Evolutionary conservation across 2,329 filamentous ascomycete species (phyloP), one percentile per base, ranked within the genome.

Genomic region (Hyphodiscus sp.): DNA sequence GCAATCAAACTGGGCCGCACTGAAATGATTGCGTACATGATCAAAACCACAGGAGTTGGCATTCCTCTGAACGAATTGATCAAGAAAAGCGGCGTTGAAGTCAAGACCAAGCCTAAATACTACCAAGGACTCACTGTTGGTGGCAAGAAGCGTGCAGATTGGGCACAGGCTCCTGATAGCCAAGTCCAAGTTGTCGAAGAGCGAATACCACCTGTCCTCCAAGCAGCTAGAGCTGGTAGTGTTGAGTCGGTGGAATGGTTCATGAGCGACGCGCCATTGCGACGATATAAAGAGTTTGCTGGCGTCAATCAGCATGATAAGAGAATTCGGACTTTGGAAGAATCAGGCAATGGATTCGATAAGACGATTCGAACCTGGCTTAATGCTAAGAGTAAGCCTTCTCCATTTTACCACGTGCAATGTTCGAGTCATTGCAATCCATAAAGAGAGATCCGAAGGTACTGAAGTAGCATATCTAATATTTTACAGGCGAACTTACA

Each of bases 101-200:
- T 84, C 47, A 75, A 80, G 50, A 73, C 80, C 58, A 87, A 85
- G 67, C 81, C 87, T 1, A 78, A 78, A 18, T 88, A 81, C 67
- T 95, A 95, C 65, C 86, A 88, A 68, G 89, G 89, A 0, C 69
- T 92, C 29, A 85, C 82, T 1, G 85, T 95, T 1, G 83, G 87
- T 58, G 88, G 89, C 2, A 83, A 82, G 68, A 91, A 91, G 69
- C 75, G 82, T 47, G 73, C 74, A 33, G 88, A 91, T 61, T 95
- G 89, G 89, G 86, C 87, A 1, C 77, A 76, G 20, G 81, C 80
- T 41, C 83, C 83, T 4, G 82, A 82, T 2, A 77, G 80, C 13
- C 71, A 73, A 29, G 66, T 74, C 33, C 69, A 66, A 42, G 63
- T 69, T 2, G 69, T 67, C 0, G 77, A 74, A 10, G 65, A 71